Percentiles rank a stretch among this genome's conserved stretches.
These are phyloP conservation scores for Ophiorrhiza pumila DNA, from an alignment of 257 asterid genomes.

Conservation along the genomic window DNA sequence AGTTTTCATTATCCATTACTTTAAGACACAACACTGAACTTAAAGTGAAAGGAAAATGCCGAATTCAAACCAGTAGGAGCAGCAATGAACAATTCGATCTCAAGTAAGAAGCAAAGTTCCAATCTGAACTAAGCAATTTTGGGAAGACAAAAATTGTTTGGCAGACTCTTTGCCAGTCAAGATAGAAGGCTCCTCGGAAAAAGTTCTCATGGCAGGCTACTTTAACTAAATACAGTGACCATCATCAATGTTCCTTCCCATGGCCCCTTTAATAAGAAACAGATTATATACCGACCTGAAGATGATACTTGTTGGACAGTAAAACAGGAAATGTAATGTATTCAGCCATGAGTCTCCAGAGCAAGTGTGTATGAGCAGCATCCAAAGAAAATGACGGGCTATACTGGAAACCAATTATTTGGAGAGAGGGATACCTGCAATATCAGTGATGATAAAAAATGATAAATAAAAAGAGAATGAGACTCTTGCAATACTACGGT, in stretches of 20 bases:
- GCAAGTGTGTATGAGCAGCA: constrained; percentile 38
- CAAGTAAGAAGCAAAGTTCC: background rate
- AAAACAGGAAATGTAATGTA: constrained; percentile 70
- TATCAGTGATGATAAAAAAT: constrained; percentile 23
- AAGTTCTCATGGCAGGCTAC: background rate
- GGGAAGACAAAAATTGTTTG: background rate
- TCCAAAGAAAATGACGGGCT: constrained; percentile 34
- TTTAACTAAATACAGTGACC: constrained; percentile 13
- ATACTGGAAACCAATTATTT: constrained; percentile 60
- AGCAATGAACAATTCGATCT: background rate
- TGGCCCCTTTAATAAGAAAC: background rate
- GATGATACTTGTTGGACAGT: constrained; percentile 43
- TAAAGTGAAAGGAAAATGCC: background rate
- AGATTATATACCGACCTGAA: constrained; percentile 48
- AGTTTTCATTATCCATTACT: background rate
- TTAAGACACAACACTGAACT: background rate
- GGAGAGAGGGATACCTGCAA: constrained; percentile 73
- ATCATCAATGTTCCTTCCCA: background rate
- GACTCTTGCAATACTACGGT: constrained; percentile 1
- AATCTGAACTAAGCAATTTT: background rate
- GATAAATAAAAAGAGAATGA: background rate
- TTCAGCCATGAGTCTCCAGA: constrained; percentile 51
- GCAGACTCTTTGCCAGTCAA: background rate
- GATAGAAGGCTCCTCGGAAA: background rate
- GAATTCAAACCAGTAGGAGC: background rate